Evolutionary conservation across 75 land plant species (phyloP).

Genomic region (Cupressus sempervirens): DNA sequence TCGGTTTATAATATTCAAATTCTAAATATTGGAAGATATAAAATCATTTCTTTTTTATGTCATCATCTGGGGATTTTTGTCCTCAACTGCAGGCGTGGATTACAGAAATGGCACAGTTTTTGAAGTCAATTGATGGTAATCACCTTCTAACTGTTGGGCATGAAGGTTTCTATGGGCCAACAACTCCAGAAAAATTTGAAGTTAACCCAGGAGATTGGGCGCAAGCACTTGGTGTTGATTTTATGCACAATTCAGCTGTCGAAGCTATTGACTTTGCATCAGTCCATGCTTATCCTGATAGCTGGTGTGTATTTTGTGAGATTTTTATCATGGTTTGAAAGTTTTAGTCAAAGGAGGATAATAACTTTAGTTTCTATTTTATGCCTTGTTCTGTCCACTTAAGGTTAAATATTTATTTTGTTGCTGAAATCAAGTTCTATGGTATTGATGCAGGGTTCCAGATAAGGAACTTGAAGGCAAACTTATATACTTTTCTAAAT

Average conservation of each 20-base stretch:
- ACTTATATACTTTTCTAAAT: slow-evolving; percentile 46
- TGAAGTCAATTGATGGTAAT: slow-evolving; percentile 67
- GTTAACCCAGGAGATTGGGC: slow-evolving; percentile 63
- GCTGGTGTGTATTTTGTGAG: slow-evolving; percentile 46
- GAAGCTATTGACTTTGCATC: slow-evolving; percentile 78
- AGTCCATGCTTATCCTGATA: slow-evolving; percentile 84
- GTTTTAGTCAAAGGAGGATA: background rate
- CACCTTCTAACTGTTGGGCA: slow-evolving; percentile 75
- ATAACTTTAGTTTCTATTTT: background rate
- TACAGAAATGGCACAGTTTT: slow-evolving; percentile 71
- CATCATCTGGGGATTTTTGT: background rate
- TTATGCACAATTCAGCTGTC: slow-evolving; percentile 63
- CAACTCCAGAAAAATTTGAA: slow-evolving; percentile 29
- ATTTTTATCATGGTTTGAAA: background rate
- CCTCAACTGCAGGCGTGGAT: slow-evolving; percentile 73
- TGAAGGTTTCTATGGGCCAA: slow-evolving; percentile 82
- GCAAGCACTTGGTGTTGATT: slow-evolving; percentile 66
- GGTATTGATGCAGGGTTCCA: slow-evolving; percentile 31
- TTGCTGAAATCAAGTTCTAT: background rate
- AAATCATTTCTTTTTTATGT: background rate
- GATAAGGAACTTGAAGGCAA: slow-evolving; percentile 38
- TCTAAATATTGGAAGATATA: background rate
- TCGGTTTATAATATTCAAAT: background rate
- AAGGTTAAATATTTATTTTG: background rate
- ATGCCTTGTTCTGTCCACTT: background rate